A percentile compares a stretch with the other conserved stretches of the same genome.
phyloP scores from a whole-genome alignment of 2,329 filamentous ascomycete genomes.

The Macrophomina tecta region DNA sequence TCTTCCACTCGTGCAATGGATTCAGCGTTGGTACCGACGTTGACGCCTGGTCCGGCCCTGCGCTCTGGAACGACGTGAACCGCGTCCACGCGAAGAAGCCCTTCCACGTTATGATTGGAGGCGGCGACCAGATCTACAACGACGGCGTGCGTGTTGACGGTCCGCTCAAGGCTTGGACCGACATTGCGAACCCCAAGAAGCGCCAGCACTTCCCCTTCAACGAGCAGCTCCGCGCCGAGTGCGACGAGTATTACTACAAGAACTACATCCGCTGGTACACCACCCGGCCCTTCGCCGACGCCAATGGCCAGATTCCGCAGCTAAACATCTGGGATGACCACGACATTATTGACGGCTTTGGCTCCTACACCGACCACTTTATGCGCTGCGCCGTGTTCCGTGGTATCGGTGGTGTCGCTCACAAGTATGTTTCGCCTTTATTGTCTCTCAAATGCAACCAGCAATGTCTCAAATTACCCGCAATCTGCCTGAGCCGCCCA shows the following conservation, averaged over 20 bases:
- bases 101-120: constrained; percentile 79
- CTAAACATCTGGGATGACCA: constrained; percentile 71
- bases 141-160: constrained; percentile 83
- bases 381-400: constrained; percentile 70
- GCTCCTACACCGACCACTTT: constrained; percentile 70
- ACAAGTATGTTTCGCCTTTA: constrained; percentile 40
- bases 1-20: constrained; percentile 74
- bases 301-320: constrained; percentile 67
- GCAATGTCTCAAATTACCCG: neutral
- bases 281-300: constrained; percentile 65
- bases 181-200: constrained; percentile 66
- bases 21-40: constrained; percentile 71
- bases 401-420: constrained; percentile 65
- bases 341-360: constrained; percentile 72
- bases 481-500: neutral
- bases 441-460: neutral
- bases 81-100: constrained; percentile 64
- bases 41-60: constrained; percentile 66
- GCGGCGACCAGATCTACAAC: constrained; percentile 85
- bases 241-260: constrained; percentile 67
- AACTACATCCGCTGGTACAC: constrained; percentile 73
- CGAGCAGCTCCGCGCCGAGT: constrained; percentile 66
- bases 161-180: constrained; percentile 72
- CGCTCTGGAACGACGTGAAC: constrained; percentile 69
- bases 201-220: constrained; percentile 66